These are phyloP conservation scores for Pseudogymnoascus sp. DNA, from an alignment of 2,329 filamentous ascomycete species.

Conservation along the genomic window DNA sequence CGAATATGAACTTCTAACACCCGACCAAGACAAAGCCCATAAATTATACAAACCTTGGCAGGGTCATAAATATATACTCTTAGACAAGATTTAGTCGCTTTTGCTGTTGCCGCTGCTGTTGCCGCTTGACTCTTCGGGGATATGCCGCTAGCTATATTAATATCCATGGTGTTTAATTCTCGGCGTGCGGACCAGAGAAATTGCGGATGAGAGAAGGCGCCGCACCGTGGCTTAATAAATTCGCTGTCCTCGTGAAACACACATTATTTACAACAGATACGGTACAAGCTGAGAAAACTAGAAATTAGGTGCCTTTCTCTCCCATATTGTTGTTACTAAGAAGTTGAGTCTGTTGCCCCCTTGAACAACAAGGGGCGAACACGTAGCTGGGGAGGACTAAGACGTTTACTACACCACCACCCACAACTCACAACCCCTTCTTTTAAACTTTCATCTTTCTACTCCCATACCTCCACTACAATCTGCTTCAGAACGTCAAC, in stretches of 20 bases:
- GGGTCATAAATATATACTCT: neutral
- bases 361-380: neutral
- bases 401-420: neutral
- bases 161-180: neutral
- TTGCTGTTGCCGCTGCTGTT: no score
- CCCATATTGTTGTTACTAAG: neutral
- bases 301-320: neutral
- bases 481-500: neutral
- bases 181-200: neutral
- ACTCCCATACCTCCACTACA: neutral
- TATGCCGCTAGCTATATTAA: neutral
- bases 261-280: neutral
- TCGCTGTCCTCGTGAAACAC: neutral
- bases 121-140: neutral
- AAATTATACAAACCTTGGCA: neutral
- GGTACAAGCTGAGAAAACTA: neutral
- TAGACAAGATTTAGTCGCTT: neutral
- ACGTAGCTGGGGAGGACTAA: neutral
- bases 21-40: neutral
- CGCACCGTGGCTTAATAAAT: neutral
- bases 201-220: no score
- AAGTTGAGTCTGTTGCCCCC: neutral
- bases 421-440: neutral
- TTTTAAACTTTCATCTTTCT: neutral
- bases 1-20: neutral